Evolutionary conservation across 2,329 filamentous ascomycete species (phyloP), one percentile per base, ranked within the genome.

Genomic region (Hypomyces perniciosus): DNA sequence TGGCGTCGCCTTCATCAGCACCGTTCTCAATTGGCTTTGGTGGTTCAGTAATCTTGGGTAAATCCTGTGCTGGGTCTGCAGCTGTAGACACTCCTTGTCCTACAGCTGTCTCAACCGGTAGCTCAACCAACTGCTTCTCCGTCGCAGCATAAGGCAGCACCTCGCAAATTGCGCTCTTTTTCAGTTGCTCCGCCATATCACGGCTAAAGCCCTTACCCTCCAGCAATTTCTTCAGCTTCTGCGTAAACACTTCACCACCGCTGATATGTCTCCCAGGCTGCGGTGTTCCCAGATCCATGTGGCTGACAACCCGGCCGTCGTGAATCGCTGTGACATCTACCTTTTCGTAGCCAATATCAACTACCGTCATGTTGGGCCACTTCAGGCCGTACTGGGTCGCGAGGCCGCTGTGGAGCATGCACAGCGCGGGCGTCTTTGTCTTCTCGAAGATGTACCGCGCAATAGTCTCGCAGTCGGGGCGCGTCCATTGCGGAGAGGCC

Each of bases 391-490:
- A 97, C 51, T 93, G 85, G 1, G 90, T 87, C 28, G 93, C 91
- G 43, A 95, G 72, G 3, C 89, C 91, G 59, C 90, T 86, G 69
- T 97, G 88, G 73, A 99, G 86, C 56, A 97, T 78, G 60, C 87
- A 91, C 46, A 99, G 86, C 0, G 89, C 90, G 0, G 93, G 93
- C 0, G 90, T 93, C 72, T 92, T 93, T 65, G 95, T 96, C 71
- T 93, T 95, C 70, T 99, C 93, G 63, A 99, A 99, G 57, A 97
- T 83, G 74, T 96, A 99, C 56, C 93, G 89, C 10, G 91, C 88
- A 58, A 99, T 85, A 37, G 80, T 81, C 70, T 97, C 92, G 65
- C 86, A 86, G 68, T 96, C 90, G 55, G 86, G 85, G 7, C 87
- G 83, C 4, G 90, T 90, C 92, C 93, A 99, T 59, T 85, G 85